Conservation (phyloP, 2,329 filamentous ascomycete species). For the Penicillium polonicum region DNA sequence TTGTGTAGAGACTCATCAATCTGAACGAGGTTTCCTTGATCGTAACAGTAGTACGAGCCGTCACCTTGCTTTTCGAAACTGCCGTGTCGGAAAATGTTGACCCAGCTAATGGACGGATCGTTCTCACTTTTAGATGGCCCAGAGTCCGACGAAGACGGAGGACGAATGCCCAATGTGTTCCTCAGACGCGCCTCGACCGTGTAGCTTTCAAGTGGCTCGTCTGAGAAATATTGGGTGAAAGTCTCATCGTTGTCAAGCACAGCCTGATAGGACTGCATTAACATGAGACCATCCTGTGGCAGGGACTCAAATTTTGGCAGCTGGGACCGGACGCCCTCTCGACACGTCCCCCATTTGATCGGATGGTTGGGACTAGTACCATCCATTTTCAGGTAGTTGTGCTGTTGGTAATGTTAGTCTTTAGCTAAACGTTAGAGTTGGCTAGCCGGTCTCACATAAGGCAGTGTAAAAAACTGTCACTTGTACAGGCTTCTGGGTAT, state of each 20-base stretch:
- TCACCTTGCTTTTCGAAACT: conserved; percentile 1
- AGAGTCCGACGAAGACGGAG: not conserved
- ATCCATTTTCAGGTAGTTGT: not conserved
- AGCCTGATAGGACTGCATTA: conserved; percentile 1
- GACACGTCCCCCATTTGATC: conserved; percentile 1
- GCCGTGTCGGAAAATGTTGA: conserved; percentile 4
- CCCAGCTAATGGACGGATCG: not conserved
- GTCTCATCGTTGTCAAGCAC: conserved; percentile 7
- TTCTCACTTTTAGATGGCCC: not conserved
- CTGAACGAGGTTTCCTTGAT: not conserved
- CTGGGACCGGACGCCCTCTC: not conserved
- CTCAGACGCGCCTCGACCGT: not conserved
- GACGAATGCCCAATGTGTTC: not conserved
- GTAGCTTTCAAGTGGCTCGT: conserved; percentile 5
- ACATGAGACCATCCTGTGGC: not conserved
- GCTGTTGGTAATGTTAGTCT: not conserved
- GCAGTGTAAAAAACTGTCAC: not conserved
- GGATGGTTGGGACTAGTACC: not conserved
- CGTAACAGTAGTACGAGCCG: not conserved
- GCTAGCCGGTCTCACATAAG: not conserved
- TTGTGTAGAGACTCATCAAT: conserved; percentile 5
- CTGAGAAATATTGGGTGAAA: conserved; percentile 7
- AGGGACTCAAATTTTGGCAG: conserved; percentile 1
- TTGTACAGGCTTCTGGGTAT: not conserved
- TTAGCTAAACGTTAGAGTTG: not conserved